These are phyloP conservation scores for Aspergillus sclerotioniger DNA, from an alignment of 495 filamentous ascomycete species.

Conservation along the genomic window DNA sequence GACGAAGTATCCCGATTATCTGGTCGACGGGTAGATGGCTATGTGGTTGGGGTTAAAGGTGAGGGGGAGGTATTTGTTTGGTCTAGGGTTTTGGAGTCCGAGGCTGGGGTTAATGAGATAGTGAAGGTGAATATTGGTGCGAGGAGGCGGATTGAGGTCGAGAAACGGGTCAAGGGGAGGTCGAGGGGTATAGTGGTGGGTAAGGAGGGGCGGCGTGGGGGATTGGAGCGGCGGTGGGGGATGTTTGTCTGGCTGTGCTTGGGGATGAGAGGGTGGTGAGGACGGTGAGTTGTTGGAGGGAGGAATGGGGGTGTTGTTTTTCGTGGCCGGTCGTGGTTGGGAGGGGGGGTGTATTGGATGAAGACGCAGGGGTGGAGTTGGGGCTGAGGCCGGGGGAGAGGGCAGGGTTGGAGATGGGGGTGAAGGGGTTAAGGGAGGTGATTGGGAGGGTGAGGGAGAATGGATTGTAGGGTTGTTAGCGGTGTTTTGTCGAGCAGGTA, in stretches of 20 bases:
- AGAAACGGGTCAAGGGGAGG: neutral
- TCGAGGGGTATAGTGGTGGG: neutral
- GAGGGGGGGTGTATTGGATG: neutral
- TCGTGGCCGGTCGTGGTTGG: neutral
- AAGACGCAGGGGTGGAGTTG: neutral
- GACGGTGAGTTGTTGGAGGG: neutral
- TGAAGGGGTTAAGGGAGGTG: neutral
- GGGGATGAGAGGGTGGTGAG: neutral
- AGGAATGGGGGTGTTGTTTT: neutral
- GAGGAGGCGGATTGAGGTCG: neutral
- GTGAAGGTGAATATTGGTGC: neutral
- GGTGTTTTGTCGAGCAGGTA: no score
- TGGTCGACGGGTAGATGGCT: slow-evolving; percentile 37
- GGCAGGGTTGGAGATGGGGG: neutral
- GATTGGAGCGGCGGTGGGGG: neutral
- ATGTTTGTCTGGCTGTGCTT: neutral
- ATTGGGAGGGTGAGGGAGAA: neutral
- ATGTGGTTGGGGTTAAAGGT: slow-evolving; percentile 46
- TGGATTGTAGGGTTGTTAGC: neutral
- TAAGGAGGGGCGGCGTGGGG: neutral
- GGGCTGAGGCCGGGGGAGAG: neutral
- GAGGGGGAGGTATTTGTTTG: slow-evolving; percentile 43
- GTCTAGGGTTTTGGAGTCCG: slow-evolving; percentile 22
- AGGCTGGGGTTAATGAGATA: neutral
- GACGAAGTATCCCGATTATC: neutral